These are phyloP conservation scores for Cutaneotrichosporon arboriforme DNA, from an alignment of 1,284 basidiomycete genomes.

Conservation along the genomic window DNA sequence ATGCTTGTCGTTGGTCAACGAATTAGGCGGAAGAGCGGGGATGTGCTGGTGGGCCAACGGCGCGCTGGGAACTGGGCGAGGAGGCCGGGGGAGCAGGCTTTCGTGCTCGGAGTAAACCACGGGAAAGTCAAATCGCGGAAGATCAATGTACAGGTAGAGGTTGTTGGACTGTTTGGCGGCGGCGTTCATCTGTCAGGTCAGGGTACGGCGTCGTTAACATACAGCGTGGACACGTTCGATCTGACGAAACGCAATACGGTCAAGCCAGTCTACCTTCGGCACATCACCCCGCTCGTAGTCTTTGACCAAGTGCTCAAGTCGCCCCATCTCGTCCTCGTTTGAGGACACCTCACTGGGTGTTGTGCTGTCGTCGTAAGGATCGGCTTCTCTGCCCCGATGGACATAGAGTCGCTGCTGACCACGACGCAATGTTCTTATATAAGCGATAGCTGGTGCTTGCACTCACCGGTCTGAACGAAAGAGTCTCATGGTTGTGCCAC, in stretches of 20 bases:
- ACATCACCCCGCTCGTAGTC: constrained; percentile 92
- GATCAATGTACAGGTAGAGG: constrained; percentile 86
- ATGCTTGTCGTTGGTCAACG: constrained; percentile 58
- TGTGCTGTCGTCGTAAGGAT: constrained; percentile 69
- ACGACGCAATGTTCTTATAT: constrained; percentile 69
- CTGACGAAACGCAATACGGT: constrained; percentile 83
- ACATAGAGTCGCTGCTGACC: constrained; percentile 85
- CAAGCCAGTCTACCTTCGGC: constrained; percentile 92
- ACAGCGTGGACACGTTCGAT: constrained; percentile 90
- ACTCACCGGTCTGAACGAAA: constrained; percentile 84
- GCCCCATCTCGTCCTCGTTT: constrained; percentile 79
- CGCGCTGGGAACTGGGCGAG: constrained; percentile 39
- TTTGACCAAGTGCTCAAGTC: constrained; percentile 93
- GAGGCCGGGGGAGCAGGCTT: constrained; percentile 33
- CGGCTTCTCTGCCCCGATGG: constrained; percentile 77
- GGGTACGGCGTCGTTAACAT: constrained; percentile 37
- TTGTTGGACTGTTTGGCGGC: constrained; percentile 84
- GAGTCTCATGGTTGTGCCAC: constrained; percentile 80
- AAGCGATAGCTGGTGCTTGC: background rate
- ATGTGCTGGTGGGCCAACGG: constrained; percentile 23
- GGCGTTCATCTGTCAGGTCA: constrained; percentile 51
- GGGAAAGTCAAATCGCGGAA: constrained; percentile 96
- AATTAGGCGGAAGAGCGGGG: constrained; percentile 46
- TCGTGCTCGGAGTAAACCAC: constrained; percentile 87
- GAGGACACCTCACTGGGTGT: constrained; percentile 75